Percentiles rank a stretch among this genome's conserved stretches.
These are phyloP conservation scores for Nicotiana tomentosiformis DNA, from an alignment of 257 asterid genomes.

Conservation along the genomic window DNA sequence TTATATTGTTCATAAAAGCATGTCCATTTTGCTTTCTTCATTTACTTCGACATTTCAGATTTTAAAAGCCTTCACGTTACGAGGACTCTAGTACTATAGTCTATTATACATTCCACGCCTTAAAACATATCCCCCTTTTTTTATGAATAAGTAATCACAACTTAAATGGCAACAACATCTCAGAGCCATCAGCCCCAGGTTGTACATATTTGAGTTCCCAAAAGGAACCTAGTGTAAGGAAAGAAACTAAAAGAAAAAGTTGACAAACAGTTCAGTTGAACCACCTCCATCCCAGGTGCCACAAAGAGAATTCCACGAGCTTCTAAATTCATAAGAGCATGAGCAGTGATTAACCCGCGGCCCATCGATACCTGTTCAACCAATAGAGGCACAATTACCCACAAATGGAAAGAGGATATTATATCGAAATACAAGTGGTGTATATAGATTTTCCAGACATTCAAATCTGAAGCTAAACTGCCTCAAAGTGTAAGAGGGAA, in stretches of 20 bases:
- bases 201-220: not conserved
- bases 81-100: not conserved
- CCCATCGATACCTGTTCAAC: conserved; percentile 84
- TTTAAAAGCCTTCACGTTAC: not conserved
- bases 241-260: not conserved
- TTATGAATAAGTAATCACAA: not conserved
- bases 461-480: not conserved
- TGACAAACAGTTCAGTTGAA: not conserved
- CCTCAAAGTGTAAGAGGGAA: not conserved
- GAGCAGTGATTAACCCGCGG: conserved; percentile 73
- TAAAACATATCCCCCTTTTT: not conserved
- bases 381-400: not conserved
- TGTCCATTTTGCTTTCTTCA: not conserved
- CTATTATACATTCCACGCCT: not conserved
- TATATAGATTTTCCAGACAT: not conserved
- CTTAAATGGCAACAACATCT: not conserved
- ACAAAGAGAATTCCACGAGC: conserved; percentile 91
- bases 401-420: not conserved
- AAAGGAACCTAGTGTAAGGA: not conserved
- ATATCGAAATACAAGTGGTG: not conserved
- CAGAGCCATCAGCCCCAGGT: not conserved
- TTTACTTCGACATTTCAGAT: not conserved
- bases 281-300: conserved; percentile 87
- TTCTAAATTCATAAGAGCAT: conserved; percentile 87
- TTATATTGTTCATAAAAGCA: not conserved